These are phyloP conservation scores for Berberis thunbergii DNA, from an alignment of 164 flowering plant genomes.

Conservation along the genomic window DNA sequence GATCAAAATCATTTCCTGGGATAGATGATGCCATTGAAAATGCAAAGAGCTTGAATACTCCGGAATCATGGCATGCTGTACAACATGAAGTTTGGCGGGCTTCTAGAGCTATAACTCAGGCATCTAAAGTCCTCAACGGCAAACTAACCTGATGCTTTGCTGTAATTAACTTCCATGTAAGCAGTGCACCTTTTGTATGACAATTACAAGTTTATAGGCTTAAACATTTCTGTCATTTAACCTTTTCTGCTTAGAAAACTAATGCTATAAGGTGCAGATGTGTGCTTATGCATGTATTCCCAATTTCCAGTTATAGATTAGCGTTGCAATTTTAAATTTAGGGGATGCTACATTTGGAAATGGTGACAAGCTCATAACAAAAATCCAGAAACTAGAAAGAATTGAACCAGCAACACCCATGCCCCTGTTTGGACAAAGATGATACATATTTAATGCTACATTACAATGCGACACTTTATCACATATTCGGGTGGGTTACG, in stretches of 20 bases:
- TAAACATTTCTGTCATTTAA: neutral
- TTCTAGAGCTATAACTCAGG: constrained; percentile 56
- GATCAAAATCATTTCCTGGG: constrained; percentile 64
- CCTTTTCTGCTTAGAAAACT: no score
- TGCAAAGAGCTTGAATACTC: constrained; percentile 36
- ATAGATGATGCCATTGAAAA: constrained; percentile 46
- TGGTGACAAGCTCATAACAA: neutral
- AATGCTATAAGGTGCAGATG: no score
- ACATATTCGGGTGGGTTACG: no score
- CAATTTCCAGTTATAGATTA: neutral
- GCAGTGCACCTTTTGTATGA: neutral
- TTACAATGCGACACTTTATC: no score
- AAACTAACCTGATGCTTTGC: constrained; percentile 31
- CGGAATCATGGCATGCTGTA: constrained; percentile 43
- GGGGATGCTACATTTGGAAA: neutral
- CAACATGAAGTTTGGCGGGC: constrained; percentile 76
- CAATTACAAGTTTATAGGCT: neutral
- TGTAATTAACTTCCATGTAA: neutral
- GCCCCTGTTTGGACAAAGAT: no score
- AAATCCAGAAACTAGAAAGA: constrained; percentile 3
- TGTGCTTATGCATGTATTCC: no score
- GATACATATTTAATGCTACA: no score
- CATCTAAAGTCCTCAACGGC: constrained; percentile 48
- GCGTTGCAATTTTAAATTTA: neutral
- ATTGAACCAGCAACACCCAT: neutral